Evolutionary conservation across 2,329 filamentous ascomycete genomes (phyloP), one percentile per base, ranked within the genome.

Genomic region (Basipetospora chlamydospora): DNA sequence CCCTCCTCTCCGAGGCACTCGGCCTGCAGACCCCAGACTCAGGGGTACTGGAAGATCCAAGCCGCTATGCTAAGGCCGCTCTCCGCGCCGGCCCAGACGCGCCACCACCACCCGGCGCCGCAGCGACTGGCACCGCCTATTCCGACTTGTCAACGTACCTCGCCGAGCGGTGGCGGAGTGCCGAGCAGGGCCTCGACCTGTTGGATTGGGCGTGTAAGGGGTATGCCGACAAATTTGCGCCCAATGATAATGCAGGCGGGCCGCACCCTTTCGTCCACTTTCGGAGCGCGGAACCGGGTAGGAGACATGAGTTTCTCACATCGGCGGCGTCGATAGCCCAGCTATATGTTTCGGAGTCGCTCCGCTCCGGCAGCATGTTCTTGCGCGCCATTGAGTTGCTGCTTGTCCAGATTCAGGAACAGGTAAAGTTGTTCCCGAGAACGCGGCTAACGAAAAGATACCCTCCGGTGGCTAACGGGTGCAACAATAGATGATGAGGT

Each of bases 141-240:
- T 20, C 29, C 7, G 20, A 31, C 10, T 17, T 35, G 12, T 35
- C 33, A 11, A 17, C 13, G 3, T 26, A 20, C 6, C 33, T 35
- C 23, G 23, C 33, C 22, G 25, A 35, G 6, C 3, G 15, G 12
- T 35, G 33, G 33, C 21, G 16, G 8, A 35, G 20, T n/a, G 22
- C 33, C 23, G 33, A 35, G 15, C 33, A 35, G 22, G 33, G 33
- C 33, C 23, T 35, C 13, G 22, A 26, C 16, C 20, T 17, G 22
- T 13, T 35, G n/a, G 33, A 35, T 17, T 22, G 22, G 6, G 13
- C 10, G 21, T 35, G 22, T 17, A 26, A 25, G 23, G n/a, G 33
- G 6, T 26, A 13, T 26, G n/a, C 25, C 33, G 33, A 35, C 25
- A 15, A n/a, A 15, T n/a, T 35, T 7, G 12, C 29, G 7, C 12